These are phyloP conservation scores for Nymphaea colorata DNA, from an alignment of 164 flowering plant genomes.

Conservation along the genomic window DNA sequence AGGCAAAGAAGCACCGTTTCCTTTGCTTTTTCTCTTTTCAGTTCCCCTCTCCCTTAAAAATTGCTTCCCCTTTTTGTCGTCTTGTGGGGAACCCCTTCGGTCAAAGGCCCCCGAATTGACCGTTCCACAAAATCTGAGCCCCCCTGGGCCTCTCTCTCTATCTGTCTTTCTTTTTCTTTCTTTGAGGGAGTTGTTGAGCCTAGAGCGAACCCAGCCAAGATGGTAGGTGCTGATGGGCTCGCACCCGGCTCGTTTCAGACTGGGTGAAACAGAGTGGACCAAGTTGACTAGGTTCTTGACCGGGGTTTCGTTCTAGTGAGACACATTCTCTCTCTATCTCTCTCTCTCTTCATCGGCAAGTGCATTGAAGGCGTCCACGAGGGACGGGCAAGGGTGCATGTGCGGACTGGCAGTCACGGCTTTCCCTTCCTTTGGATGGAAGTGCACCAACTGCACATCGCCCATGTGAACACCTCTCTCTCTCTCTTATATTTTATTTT, in stretches of 20 bases:
- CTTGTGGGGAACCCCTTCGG: not conserved
- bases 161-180: not conserved
- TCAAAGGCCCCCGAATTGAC: not conserved
- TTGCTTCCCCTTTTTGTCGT: not conserved
- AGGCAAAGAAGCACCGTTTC: not conserved
- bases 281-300: too few species aligned
- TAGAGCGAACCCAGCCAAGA: too few species aligned
- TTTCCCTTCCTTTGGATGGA: not conserved
- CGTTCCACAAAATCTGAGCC: not conserved
- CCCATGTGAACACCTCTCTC: conserved; percentile 1
- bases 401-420: not conserved
- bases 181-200: too few species aligned
- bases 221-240: too few species aligned
- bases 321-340: too few species aligned
- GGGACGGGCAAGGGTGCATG: not conserved
- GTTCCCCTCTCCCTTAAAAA: not conserved
- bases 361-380: not conserved
- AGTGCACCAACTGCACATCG: not conserved
- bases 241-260: too few species aligned
- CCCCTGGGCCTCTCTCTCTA: not conserved
- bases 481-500: not conserved
- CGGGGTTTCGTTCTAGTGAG: too few species aligned
- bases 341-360: not conserved
- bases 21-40: not conserved
- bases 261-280: too few species aligned